Conservation (phyloP, 345 rosid genomes). For the Raphanus raphanistrum region DNA sequence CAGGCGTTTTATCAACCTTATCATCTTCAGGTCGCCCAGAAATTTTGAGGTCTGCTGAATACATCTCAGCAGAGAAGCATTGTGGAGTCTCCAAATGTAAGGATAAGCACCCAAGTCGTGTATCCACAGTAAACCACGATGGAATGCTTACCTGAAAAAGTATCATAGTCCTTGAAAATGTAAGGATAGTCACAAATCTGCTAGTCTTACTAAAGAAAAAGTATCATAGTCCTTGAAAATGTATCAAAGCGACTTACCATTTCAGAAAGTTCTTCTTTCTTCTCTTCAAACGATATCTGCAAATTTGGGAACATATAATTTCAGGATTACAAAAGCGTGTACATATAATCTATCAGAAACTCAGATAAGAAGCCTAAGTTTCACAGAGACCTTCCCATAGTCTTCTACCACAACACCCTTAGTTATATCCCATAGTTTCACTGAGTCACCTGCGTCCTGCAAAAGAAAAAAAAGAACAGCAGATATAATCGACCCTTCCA, state of each 20-base stretch:
- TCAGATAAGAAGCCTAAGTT: conserved; percentile 5
- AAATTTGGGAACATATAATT: conserved; percentile 11
- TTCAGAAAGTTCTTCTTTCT: conserved; percentile 89
- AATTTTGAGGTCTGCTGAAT: conserved; percentile 87
- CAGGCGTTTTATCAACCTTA: conserved; percentile 53
- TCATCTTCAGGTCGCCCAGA: conserved; percentile 94
- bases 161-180: not conserved
- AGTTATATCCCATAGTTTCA: conserved; percentile 44
- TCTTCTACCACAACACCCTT: not conserved
- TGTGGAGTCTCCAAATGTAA: conserved; percentile 97
- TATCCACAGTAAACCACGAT: conserved; percentile 96
- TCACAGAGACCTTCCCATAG: conserved; percentile 27
- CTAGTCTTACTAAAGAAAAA: not conserved
- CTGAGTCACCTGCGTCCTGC: conserved; percentile 88
- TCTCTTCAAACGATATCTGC: conserved; percentile 88
- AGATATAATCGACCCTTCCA: conserved; percentile 21
- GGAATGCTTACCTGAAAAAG: conserved; percentile 89
- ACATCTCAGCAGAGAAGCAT: conserved; percentile 99
- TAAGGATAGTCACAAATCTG: conserved; percentile 21
- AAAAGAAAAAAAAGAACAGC: conserved; percentile 29
- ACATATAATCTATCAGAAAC: conserved; percentile 9
- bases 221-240: not conserved
- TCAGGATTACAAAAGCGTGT: not conserved
- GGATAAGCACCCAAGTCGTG: conserved; percentile 92
- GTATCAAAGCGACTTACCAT: conserved; percentile 55